These are phyloP conservation scores for Colletotrichum kahawae DNA, from an alignment of 2,329 filamentous ascomycete species.

Conservation along the genomic window DNA sequence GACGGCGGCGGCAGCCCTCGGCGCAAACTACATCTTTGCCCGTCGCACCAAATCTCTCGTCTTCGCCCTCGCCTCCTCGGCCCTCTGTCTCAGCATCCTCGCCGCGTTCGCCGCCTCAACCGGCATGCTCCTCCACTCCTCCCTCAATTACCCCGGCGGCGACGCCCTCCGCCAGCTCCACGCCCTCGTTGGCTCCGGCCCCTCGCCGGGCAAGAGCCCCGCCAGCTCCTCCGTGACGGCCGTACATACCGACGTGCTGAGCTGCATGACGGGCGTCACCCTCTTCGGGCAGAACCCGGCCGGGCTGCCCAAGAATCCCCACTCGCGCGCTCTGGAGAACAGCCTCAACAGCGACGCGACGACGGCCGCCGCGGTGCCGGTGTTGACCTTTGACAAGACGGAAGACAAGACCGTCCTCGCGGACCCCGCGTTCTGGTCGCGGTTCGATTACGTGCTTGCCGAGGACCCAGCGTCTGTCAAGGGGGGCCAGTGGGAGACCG, in stretches of 20 bases:
- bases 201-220: slow-evolving; percentile 23
- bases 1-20: slow-evolving; percentile 77
- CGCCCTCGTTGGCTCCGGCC: slow-evolving; percentile 33
- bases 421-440: slow-evolving; percentile 62
- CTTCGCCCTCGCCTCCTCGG: slow-evolving; percentile 57
- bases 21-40: slow-evolving; percentile 72
- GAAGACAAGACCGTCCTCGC: slow-evolving; percentile 53
- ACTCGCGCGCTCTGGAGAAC: slow-evolving; percentile 19
- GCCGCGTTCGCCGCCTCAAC: slow-evolving; percentile 65
- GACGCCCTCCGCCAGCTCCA: slow-evolving; percentile 70
- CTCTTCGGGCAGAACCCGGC: slow-evolving; percentile 62
- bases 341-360: slow-evolving; percentile 21
- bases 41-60: slow-evolving; percentile 66
- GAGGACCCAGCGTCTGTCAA: slow-evolving; percentile 55
- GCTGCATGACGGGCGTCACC: slow-evolving; percentile 73
- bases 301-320: slow-evolving; percentile 39
- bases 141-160: slow-evolving; percentile 93
- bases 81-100: slow-evolving; percentile 64
- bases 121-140: slow-evolving; percentile 77
- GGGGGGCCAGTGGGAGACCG: slow-evolving; percentile 59
- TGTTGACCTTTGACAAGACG: slow-evolving; percentile 65
- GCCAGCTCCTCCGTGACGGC: slow-evolving; percentile 35
- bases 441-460: slow-evolving; percentile 66
- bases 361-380: slow-evolving; percentile 22
- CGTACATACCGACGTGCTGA: slow-evolving; percentile 69